These are phyloP conservation scores for Heliosperma pusillum DNA, from an alignment of 148 eudicot genomes.

Conservation along the genomic window DNA sequence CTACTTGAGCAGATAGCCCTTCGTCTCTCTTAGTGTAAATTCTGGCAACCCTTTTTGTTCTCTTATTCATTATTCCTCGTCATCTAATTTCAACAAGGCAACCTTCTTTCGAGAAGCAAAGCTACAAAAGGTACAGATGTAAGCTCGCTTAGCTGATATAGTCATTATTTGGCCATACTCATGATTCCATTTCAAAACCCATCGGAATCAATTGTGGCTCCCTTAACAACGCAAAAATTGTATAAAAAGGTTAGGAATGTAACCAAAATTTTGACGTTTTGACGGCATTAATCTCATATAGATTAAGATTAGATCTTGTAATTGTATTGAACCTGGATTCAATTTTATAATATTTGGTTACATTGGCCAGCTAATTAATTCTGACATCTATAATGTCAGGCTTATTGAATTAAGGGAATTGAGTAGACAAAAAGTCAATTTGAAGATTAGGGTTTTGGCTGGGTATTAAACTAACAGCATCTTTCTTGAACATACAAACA, in stretches of 20 bases:
- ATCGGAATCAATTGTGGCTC: not conserved
- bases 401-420: conserved; percentile 24
- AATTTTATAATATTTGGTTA: not conserved
- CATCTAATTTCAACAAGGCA: not conserved
- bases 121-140: too few species aligned
- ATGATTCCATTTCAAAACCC: too few species aligned
- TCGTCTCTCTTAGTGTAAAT: conserved; percentile 54
- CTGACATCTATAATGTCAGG: conserved; percentile 12
- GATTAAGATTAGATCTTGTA: conserved; percentile 8
- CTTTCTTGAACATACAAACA: conserved; percentile 15
- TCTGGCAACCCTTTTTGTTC: not conserved
- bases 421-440: conserved; percentile 4
- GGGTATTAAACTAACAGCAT: conserved; percentile 13
- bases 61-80: conserved; percentile 4
- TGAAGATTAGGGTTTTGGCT: conserved; percentile 16
- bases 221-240: not conserved
- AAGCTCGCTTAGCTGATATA: too few species aligned
- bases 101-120: too few species aligned
- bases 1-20: conserved; percentile 75
- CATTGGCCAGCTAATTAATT: conserved; percentile 17
- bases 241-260: conserved; percentile 13
- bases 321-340: conserved; percentile 13
- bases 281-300: conserved; percentile 2
- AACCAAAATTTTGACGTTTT: conserved; percentile 22
- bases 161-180: too few species aligned